A percentile compares a stretch with the other conserved stretches of the same genome.
Conservation (phyloP, 176 grass and related monocot species). For the Guadua angustifolia region DNA sequence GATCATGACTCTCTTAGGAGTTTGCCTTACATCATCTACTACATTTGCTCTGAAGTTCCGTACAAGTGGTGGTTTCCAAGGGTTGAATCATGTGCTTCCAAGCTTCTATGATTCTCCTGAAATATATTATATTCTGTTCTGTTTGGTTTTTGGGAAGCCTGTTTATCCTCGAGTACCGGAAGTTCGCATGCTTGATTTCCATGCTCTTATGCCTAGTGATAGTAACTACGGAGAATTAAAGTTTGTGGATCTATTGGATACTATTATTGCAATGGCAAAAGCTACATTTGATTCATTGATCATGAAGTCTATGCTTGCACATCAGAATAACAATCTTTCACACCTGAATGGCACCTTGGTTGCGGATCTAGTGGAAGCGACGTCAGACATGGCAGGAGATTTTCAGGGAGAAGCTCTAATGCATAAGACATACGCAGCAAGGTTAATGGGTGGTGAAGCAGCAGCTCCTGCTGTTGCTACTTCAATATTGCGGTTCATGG, state of each 20-base stretch:
- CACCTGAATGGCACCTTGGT: constrained; percentile 82
- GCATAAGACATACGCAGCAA: constrained; percentile 98
- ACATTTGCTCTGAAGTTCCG: constrained; percentile 89
- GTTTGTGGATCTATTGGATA: constrained; percentile 97
- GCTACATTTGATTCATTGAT: constrained; percentile 91
- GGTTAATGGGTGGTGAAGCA: constrained; percentile 95
- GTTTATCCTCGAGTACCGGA: constrained; percentile 97
- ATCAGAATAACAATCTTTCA: constrained; percentile 89
- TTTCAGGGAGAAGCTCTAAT: constrained; percentile 97
- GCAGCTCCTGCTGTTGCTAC: constrained; percentile 85
- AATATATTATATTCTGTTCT: constrained; percentile 99
- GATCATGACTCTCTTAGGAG: constrained; percentile 96
- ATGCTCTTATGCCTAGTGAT: constrained; percentile 94
- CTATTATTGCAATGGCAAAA: constrained; percentile 85
- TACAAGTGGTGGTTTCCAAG: constrained; percentile 80
- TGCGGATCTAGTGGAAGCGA: constrained; percentile 81
- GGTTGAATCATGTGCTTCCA: constrained; percentile 80
- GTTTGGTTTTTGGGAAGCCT: constrained; percentile 91
- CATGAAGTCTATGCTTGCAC: constrained; percentile 89
- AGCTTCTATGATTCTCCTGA: constrained; percentile 98
- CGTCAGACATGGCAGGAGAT: constrained; percentile 72
- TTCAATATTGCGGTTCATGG: constrained; percentile 95
- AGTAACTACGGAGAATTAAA: constrained; percentile 94
- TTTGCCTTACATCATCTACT: constrained; percentile 86
- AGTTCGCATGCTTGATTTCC: constrained; percentile 99